A percentile compares a stretch with the other conserved stretches of the same genome.
Conservation (phyloP, 2,329 filamentous ascomycete genomes). For the Cladobotryum mycophilum region DNA sequence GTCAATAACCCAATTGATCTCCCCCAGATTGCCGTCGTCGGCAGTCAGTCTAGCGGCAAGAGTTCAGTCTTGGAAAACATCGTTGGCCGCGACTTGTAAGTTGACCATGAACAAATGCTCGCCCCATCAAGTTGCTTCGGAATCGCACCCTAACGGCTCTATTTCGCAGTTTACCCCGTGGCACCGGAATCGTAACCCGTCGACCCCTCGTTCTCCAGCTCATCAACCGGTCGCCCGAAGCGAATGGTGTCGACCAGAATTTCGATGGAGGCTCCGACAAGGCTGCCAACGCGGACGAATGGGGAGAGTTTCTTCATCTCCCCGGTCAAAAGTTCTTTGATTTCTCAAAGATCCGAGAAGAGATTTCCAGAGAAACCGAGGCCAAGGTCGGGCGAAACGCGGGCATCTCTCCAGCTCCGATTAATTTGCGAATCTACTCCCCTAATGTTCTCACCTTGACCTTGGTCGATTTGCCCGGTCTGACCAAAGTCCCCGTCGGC, state of each 20-base stretch:
- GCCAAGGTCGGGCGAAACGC: constrained; percentile 94
- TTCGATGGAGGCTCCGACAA: constrained; percentile 66
- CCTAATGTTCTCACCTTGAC: constrained; percentile 96
- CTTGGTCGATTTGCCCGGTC: constrained; percentile 88
- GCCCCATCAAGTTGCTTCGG: too few relatives aligned
- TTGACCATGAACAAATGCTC: constrained; percentile 17
- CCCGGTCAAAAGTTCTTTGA: constrained; percentile 96
- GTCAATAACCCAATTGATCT: constrained; percentile 99
- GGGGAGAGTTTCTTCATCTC: constrained; percentile 98
- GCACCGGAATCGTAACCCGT: constrained; percentile 93
- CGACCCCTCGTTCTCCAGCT: constrained; percentile 94
- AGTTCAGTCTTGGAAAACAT: constrained; percentile 99
- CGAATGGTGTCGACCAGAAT: constrained; percentile 67
- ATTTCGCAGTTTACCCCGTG: constrained; percentile 75
- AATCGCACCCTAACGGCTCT: too few relatives aligned
- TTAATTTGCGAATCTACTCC: constrained; percentile 97
- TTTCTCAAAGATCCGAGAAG: constrained; percentile 96
- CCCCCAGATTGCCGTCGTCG: constrained; percentile 95
- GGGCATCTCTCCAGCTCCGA: constrained; percentile 92
- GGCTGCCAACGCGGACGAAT: constrained; percentile 88
- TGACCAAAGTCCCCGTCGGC: constrained; percentile 94
- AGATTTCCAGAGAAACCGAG: constrained; percentile 95
- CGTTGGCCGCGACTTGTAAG: constrained; percentile 96
- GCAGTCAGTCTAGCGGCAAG: constrained; percentile 98
- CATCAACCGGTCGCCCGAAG: constrained; percentile 76